Base-by-base conservation (phyloP, 73 alveolate genomes). In the Breviolum minutum region DNA sequence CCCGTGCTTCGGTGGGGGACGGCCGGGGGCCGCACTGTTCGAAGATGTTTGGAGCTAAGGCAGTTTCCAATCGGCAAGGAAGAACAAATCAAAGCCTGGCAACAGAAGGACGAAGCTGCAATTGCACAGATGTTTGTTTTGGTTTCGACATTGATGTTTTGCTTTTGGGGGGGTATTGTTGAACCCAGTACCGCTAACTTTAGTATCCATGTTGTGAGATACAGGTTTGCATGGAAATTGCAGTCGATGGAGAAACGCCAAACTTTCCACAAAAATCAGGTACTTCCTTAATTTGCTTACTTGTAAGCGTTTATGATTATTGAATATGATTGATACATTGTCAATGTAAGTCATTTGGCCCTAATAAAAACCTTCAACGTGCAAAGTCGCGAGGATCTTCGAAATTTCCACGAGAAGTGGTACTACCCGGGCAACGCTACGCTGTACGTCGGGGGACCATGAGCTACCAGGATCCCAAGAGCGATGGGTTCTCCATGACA, bases 31-130 rank as follows among this genome's bases (percentile, higher is more conserved):
- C 54, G 6, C 70, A 81, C 11, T 12, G 70, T 29, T 40, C 6
- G 70, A 20, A 19, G 11, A 7, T 54, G 69, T 13, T 48, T 29
- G 83, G 30, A 11, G 8, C n/a, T 14, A 24, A 94, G 99, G 94
- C 99, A 94, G 48, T 94, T 94, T 81, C 99, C 99, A 63, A 94
- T 94, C 63, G 99, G 99, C 24, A 94, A 94, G 40, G 99, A 94
- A 62, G 99, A 94, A 85, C 99, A 94, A 73, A 94, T 94, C 85
- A 94, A 94, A 68, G 99, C 94, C 73, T 94, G 99, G 99, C 99
- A 94, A 73, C 92, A 94, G 85, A 94, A 94, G 99, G 99, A 94
- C 84, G 77, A 68, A 68, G 8, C 6, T 22, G 77, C 3, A 40
- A 40, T 14, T 14, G 77, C 77, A 68, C 77, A 22, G 17, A 68